Percentiles rank a stretch among this genome's conserved stretches.
Conservation (phyloP, 139 green algal species). For the Micractinium sp. region DNA sequence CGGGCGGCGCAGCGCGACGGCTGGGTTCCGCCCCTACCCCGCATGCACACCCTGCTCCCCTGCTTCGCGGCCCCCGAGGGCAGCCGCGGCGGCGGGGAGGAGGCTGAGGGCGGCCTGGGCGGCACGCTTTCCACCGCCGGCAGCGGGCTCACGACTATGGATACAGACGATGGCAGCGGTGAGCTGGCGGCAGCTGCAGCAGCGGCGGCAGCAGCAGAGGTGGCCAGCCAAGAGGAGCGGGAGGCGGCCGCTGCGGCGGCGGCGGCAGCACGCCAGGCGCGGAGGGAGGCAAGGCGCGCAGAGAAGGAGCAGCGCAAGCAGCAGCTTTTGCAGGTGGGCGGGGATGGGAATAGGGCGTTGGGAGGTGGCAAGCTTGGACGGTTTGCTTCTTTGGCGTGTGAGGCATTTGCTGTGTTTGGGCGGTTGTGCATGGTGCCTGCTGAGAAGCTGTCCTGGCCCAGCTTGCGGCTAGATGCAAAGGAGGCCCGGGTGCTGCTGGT, state of each 20-base stretch:
- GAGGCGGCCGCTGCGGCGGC: conserved; percentile 8
- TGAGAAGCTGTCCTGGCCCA: not conserved
- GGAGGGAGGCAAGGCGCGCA: not conserved
- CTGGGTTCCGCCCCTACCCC: not conserved
- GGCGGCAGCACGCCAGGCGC: not conserved
- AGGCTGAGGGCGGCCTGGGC: not conserved
- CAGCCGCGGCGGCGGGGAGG: not conserved
- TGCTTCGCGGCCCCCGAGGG: conserved; percentile 11
- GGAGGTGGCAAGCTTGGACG: not conserved
- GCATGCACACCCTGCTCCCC: conserved; percentile 27
- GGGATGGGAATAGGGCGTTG: not conserved
- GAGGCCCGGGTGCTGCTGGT: not conserved
- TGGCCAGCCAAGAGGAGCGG: conserved; percentile 24
- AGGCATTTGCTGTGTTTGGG: not conserved
- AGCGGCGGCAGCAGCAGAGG: not conserved
- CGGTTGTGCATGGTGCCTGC: not conserved
- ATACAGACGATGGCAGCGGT: conserved; percentile 6
- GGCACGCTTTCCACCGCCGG: conserved; percentile 18
- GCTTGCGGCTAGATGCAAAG: not conserved
- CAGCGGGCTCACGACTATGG: conserved; percentile 21
- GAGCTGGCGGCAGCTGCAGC: conserved; percentile 21
- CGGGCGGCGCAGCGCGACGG: conserved; percentile 23
- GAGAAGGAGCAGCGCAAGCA: conserved; percentile 29
- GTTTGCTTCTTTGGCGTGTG: not conserved
- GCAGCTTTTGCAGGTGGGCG: conserved; percentile 19